A percentile compares a stretch with the other conserved stretches of the same genome.
These are phyloP conservation scores for Cokeromyces recurvatus DNA, from an alignment of 371 early-diverging fungal species.

Conservation along the genomic window DNA sequence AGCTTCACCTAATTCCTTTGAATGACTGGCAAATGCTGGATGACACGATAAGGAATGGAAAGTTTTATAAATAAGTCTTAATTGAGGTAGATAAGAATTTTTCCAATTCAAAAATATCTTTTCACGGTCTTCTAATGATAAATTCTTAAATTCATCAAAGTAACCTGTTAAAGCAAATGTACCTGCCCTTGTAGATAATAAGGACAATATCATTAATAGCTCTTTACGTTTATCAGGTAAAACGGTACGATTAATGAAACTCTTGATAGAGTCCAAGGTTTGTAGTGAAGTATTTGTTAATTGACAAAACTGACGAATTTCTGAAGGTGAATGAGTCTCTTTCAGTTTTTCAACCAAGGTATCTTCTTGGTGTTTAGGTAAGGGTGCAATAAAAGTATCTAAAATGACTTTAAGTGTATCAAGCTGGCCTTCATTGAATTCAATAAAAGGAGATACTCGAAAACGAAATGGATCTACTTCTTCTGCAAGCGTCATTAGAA, in stretches of 20 bases:
- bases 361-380: constrained; percentile 16
- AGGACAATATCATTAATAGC: constrained; percentile 19
- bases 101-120: constrained; percentile 42
- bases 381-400: constrained; percentile 15
- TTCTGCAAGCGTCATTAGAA: no score
- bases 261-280: constrained; percentile 3
- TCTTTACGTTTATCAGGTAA: constrained; percentile 35
- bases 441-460: constrained; percentile 1
- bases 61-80: constrained; percentile 38
- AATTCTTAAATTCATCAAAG: constrained; percentile 39
- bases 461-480: constrained; percentile 6
- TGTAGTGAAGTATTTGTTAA: constrained; percentile 9
- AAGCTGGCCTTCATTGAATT: constrained; percentile 5
- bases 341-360: constrained; percentile 8
- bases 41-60: constrained; percentile 23
- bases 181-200: constrained; percentile 43
- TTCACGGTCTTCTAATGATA: constrained; percentile 46
- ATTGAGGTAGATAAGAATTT: constrained; percentile 41
- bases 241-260: constrained; percentile 25
- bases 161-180: constrained; percentile 54
- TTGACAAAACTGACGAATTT: constrained; percentile 12
- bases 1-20: not conserved
- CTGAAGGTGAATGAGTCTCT: constrained; percentile 10
- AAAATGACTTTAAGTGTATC: constrained; percentile 11
- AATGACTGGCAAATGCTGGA: constrained; percentile 17